phyloP scores from a whole-genome alignment of 2,329 filamentous ascomycete species.

The Arthrobotrys megalospora region DNA sequence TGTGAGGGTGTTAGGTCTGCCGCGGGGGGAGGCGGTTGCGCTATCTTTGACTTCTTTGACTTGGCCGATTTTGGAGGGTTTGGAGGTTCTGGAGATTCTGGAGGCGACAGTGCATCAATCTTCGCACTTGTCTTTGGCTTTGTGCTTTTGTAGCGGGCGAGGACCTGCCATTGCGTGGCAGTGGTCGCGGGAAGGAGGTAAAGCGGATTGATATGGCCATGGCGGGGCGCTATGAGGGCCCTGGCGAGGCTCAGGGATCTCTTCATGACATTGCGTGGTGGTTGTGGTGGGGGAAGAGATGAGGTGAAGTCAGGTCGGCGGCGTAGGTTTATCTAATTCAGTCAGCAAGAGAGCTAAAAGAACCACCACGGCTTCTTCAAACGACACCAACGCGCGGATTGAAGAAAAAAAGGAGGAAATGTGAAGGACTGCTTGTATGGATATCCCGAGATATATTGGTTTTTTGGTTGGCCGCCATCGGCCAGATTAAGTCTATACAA shows the following conservation, averaged over 20 bases:
- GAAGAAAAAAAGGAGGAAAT: neutral
- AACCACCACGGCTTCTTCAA: neutral
- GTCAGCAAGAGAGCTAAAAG: neutral
- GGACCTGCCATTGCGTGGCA: slow-evolving; percentile 22
- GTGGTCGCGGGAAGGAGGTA: neutral
- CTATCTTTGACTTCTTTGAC: neutral
- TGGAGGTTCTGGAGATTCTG: neutral
- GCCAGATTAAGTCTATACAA: slow-evolving; percentile 44
- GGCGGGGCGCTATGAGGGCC: slow-evolving; percentile 35
- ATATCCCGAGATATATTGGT: slow-evolving; percentile 47
- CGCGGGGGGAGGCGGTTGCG: neutral
- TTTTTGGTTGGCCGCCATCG: neutral
- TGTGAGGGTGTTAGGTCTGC: slow-evolving; percentile 37
- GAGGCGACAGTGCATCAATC: neutral
- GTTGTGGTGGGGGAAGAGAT: slow-evolving; percentile 6
- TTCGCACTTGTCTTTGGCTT: neutral
- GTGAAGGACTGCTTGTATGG: neutral
- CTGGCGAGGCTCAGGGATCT: slow-evolving; percentile 36
- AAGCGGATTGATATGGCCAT: slow-evolving; percentile 8
- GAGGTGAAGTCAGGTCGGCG: slow-evolving; percentile 4
- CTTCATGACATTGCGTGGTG: slow-evolving; percentile 49
- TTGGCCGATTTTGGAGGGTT: neutral
- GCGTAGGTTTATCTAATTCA: neutral
- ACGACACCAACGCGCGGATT: neutral
- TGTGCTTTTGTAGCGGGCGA: slow-evolving; percentile 29